These are phyloP conservation scores for Rhodomyrtus psidioides DNA, from an alignment of 441 rosid species.

Conservation along the genomic window DNA sequence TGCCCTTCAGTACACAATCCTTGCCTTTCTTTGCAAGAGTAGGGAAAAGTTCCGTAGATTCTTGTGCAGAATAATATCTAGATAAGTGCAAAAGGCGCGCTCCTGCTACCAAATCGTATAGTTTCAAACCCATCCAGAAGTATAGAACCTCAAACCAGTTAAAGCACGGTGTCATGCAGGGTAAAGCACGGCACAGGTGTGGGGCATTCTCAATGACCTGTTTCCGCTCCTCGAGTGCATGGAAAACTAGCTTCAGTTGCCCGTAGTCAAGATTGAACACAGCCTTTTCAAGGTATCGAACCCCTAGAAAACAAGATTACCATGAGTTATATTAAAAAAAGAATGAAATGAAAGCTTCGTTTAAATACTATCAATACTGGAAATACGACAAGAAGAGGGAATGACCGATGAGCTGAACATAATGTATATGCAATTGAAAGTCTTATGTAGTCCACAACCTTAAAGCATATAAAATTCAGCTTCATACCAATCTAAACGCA, in stretches of 20 bases:
- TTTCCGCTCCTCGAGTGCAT: constrained; percentile 92
- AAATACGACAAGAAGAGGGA: background rate
- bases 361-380: background rate
- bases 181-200: constrained; percentile 86
- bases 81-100: constrained; percentile 73
- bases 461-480: background rate
- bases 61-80: constrained; percentile 75
- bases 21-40: constrained; percentile 81
- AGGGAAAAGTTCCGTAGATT: constrained; percentile 83
- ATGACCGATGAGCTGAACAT: background rate
- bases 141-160: constrained; percentile 89
- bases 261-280: constrained; percentile 90
- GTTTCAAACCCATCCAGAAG: constrained; percentile 88
- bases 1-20: constrained; percentile 60
- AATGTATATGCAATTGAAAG: background rate
- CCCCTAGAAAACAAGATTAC: constrained; percentile 34
- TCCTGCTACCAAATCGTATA: constrained; percentile 98
- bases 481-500: background rate
- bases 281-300: constrained; percentile 96
- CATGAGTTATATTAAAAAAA: background rate
- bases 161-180: constrained; percentile 98
- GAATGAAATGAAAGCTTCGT: background rate
- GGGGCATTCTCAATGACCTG: constrained; percentile 94
- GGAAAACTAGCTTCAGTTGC: constrained; percentile 84
- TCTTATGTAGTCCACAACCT: background rate